Base-by-base conservation (phyloP, 2,329 filamentous ascomycete species). In the Pseudocercospora fuligena region DNA sequence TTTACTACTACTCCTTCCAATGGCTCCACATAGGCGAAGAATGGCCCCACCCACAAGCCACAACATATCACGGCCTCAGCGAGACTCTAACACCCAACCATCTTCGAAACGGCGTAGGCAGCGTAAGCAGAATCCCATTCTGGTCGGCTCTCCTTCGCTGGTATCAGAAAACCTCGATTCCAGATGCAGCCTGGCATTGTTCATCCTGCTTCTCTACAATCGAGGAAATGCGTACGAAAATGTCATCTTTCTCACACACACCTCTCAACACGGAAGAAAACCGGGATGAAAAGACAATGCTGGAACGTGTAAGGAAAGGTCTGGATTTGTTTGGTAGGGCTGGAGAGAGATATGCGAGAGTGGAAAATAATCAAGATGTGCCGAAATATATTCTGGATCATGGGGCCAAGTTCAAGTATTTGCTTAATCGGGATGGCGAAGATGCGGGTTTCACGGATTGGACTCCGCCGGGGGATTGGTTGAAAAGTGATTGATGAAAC, bases 1-100 rank as follows among this genome's bases (percentile, higher is more conserved):
- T 75, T 68, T 75, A 75, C 64, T 72, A 74, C 67, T 74, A 75
- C 64, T 72, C 71, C 14, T 76, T 75, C 65, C 74, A 76, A 66
- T 76, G 73, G 73, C 67, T 69, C 12, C 73, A 76, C 46, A 56
- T 69, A 21, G 74, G 73, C 7, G 61, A 69, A 36, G 73, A 86
- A 66, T 89, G 87, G 87, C 75, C 79, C 7, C 86, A 88, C 64
- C 87, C 88, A 0, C 86, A 89, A 73, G 88, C 87, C 1, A 89
- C 87, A 1, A 82, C 81, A 63, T 89, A 84, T 74, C 77, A 81
- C 57, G 83, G 83, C 72, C 33, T 74, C 12, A 54, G 78, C 72
- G 65, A 71, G 19, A 89, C 88, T 6, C 78, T 89, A 54, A 75
- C 78, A 21, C 88, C 87, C 0, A 81, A 82, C 27, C 82, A 87